Evolutionary conservation across 164 flowering plant species (phyloP), one percentile per base, ranked within the genome.

Genomic region (Berberis vulgaris): DNA sequence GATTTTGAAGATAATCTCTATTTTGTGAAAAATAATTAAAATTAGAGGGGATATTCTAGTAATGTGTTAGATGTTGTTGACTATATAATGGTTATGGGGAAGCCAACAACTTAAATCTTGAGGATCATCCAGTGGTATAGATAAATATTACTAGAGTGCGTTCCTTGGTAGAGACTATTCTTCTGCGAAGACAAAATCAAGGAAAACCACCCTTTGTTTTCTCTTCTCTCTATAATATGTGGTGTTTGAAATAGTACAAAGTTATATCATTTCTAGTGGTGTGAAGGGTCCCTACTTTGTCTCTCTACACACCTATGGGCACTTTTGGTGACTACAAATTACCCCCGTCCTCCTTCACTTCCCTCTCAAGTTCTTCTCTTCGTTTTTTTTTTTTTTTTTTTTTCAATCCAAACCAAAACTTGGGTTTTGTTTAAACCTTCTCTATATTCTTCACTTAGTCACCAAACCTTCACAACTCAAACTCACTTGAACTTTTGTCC

Each of bases 311-410:
- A 26, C 45, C 45, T 26, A 11, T 62, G 43, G 44, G 52, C 49
- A 57, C 68, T 59, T 66, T 61, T 67, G 54, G 46, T 41, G 45
- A 62, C 65, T 68, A 68, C 57, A 68, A 61, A 68, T 68, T 45
- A 49, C 60, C 70, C 40, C 46, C 54, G 12, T 7, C 55, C 60
- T 56, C 65, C 38, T 40, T 10, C 64, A 45, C 47, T 52, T 52
- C 45, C n/a, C 41, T 41, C 56, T 62, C 65, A 54, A 54, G 42
- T 38, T 56, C 54, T 50, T 54, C 40, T 50, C 47, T 57, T 8
- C 47, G n/a, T n/a, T 39, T 59, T 39, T 39, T 26, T 41, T 7
- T 13, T 26, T 41, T 7, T 13, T 3, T 2, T 41, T 2, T 2
- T 49, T 26, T 41, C 49, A 10, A 43, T 1, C 46, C 41, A 44